phyloP scores from a whole-genome alignment of 73 alveolate genomes.

The Paramecium sexaurelia region DNA sequence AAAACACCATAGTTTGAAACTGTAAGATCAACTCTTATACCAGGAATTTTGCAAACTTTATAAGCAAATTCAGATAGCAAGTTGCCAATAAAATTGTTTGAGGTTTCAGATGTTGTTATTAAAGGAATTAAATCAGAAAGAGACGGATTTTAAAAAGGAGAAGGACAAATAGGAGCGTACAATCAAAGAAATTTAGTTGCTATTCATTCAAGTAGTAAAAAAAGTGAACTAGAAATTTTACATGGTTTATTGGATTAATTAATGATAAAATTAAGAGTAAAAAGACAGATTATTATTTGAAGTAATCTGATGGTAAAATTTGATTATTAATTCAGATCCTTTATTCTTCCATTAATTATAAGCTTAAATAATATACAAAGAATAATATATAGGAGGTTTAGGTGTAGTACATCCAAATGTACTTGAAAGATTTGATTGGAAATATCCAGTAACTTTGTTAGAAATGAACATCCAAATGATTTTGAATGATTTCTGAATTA shows the following conservation, averaged over 20 bases:
- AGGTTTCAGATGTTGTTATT: constrained; percentile 91
- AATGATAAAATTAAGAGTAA: constrained; percentile 88
- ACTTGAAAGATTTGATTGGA: constrained; percentile 84
- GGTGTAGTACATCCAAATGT: constrained; percentile 98
- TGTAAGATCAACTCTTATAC: constrained; percentile 94
- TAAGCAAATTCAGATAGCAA: constrained; percentile 80
- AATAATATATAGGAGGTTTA: constrained; percentile 83
- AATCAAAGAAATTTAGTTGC: constrained; percentile 89
- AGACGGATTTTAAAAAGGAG: constrained; percentile 88
- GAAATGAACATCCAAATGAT: constrained; percentile 86
- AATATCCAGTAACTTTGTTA: constrained; percentile 90
- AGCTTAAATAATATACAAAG: constrained; percentile 87
- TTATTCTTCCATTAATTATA: constrained; percentile 90
- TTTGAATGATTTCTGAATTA: constrained; percentile 60
- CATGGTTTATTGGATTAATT: constrained; percentile 94
- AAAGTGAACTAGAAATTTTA: constrained; percentile 87
- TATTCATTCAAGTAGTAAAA: constrained; percentile 70
- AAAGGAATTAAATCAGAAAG: constrained; percentile 82
- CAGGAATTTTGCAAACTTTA: constrained; percentile 95
- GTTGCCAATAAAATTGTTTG: constrained; percentile 90
- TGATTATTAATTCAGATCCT: constrained; percentile 68
- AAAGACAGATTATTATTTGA: neutral
- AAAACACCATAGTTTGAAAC: constrained; percentile 88
- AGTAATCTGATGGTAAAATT: constrained; percentile 65
- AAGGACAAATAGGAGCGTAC: constrained; percentile 83